Evolutionary conservation across 1,284 basidiomycete genomes (phyloP).

Genomic region (Tilletia horrida): DNA sequence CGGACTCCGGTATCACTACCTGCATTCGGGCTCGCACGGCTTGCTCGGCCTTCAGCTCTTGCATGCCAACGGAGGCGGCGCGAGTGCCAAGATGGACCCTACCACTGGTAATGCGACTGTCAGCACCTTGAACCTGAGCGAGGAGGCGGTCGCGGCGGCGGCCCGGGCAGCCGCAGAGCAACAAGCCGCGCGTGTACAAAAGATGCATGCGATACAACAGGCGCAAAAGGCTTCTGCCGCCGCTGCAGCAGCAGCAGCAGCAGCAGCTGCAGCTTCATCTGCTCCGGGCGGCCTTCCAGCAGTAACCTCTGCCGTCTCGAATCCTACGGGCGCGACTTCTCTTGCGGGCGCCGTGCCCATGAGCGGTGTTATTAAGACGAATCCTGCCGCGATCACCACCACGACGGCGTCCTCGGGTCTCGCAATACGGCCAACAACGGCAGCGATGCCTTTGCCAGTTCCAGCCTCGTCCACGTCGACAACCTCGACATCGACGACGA

Average conservation of each 20-base stretch:
- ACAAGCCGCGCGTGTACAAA: slow-evolving; percentile 32
- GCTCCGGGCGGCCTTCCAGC: too few species aligned
- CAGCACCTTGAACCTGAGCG: slow-evolving; percentile 46
- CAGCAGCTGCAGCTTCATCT: too few species aligned
- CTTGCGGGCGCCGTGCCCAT: too few species aligned
- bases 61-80: slow-evolving; percentile 48
- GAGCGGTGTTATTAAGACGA: too few species aligned
- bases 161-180: slow-evolving; percentile 40
- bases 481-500: too few species aligned
- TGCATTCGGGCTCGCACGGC: slow-evolving; percentile 86
- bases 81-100: slow-evolving; percentile 49
- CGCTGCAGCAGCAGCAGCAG: background rate
- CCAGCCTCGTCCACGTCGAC: too few species aligned
- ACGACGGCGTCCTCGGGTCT: too few species aligned
- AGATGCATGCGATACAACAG: slow-evolving; percentile 25
- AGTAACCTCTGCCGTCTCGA: too few species aligned
- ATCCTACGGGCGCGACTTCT: too few species aligned
- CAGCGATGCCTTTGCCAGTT: too few species aligned
- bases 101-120: slow-evolving; percentile 48
- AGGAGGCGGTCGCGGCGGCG: slow-evolving; percentile 49
- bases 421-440: too few species aligned
- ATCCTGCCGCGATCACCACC: too few species aligned
- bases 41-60: slow-evolving; percentile 53
- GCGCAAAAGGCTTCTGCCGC: background rate
- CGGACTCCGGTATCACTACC: slow-evolving; percentile 78